Conservation (phyloP, 805 yeast species). For the Candida fluviatilis region DNA sequence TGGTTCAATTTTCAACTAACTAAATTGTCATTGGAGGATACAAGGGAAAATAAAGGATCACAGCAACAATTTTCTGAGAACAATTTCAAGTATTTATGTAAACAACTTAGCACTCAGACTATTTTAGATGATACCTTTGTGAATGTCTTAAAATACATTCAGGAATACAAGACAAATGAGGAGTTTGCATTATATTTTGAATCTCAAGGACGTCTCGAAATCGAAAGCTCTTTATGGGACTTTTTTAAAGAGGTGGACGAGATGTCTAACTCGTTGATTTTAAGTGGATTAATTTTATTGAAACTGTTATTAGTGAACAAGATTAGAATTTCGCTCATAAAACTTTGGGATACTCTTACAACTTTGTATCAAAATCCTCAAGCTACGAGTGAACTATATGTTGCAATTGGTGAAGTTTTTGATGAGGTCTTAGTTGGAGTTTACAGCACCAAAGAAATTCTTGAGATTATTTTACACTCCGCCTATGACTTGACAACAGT, state of each 20-base stretch:
- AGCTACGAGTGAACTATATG: conserved; percentile 6
- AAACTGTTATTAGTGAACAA: conserved; percentile 33
- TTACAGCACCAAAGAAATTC: conserved; percentile 18
- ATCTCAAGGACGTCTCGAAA: conserved; percentile 11
- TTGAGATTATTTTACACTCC: conserved; percentile 11
- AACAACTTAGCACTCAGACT: conserved; percentile 1
- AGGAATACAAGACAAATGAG: conserved; percentile 9
- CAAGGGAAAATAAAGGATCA: conserved; percentile 4
- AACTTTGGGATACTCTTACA: conserved; percentile 23
- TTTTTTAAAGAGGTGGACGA: conserved; percentile 11
- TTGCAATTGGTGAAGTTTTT: conserved; percentile 20
- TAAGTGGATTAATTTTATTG: conserved; percentile 31
- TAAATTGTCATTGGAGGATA: conserved; percentile 10
- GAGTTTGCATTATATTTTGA: conserved; percentile 15
- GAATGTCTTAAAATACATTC: conserved; percentile 14
- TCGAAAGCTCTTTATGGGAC: conserved; percentile 18
- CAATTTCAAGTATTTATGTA: conserved; percentile 12
- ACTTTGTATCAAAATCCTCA: conserved; percentile 12
- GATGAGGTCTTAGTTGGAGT: conserved; percentile 27
- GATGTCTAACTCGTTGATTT: conserved; percentile 9
- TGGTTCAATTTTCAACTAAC: conserved; percentile 40
- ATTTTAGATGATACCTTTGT: conserved; percentile 8
- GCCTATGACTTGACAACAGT: conserved; percentile 10
- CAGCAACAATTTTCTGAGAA: conserved; percentile 11
- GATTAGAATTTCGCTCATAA: conserved; percentile 13